A percentile compares a stretch with the other conserved stretches of the same genome.
Evolutionary conservation across 345 rosid genomes (phyloP).

Genomic region (Pistacia integerrima): DNA sequence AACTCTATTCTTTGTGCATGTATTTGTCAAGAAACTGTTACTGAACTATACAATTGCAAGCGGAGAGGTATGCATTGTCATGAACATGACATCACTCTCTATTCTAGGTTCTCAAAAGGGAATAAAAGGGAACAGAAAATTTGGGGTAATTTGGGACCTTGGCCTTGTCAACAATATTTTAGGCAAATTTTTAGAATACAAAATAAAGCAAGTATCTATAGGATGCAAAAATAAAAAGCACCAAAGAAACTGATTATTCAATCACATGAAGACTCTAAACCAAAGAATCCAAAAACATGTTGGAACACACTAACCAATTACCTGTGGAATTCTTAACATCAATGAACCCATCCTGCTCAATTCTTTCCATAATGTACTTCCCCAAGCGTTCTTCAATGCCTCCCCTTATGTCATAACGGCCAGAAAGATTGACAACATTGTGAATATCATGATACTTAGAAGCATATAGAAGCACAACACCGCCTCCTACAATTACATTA

Average conservation of each 20-base stretch:
- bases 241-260: conserved; percentile 13
- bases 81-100: neutral
- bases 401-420: conserved; percentile 67
- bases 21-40: neutral
- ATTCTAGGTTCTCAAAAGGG: conserved; percentile 7
- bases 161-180: neutral
- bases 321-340: conserved; percentile 56
- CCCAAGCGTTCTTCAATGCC: conserved; percentile 75
- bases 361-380: conserved; percentile 49
- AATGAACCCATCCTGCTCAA: conserved; percentile 57
- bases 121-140: neutral
- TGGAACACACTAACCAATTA: conserved; percentile 16
- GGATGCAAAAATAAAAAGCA: neutral
- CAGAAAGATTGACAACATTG: conserved; percentile 69
- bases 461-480: conserved; percentile 80
- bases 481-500: conserved; percentile 55
- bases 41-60: neutral
- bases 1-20: neutral
- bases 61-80: neutral
- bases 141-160: neutral
- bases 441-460: conserved; percentile 67
- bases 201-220: neutral
- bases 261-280: conserved; percentile 15
- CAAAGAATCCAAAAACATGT: neutral
- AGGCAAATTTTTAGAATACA: neutral